These are phyloP conservation scores for Nothopassalora personata DNA, from an alignment of 2,329 filamentous ascomycete genomes.

Conservation along the genomic window DNA sequence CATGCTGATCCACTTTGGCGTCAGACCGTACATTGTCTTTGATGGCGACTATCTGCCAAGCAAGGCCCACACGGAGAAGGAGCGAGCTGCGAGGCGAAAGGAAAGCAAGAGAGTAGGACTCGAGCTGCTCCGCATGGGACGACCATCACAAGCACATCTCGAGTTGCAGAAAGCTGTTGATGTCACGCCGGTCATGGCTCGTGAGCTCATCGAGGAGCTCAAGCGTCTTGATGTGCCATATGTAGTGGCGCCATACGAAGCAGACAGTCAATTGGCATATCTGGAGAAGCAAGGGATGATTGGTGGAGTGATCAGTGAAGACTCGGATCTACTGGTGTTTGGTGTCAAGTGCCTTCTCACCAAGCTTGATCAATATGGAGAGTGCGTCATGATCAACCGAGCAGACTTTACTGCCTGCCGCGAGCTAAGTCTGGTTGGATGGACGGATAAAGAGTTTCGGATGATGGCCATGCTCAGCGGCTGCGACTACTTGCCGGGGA, in stretches of 20 bases:
- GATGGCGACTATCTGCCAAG: constrained; percentile 93
- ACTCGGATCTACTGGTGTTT: constrained; percentile 93
- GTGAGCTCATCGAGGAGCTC: constrained; percentile 82
- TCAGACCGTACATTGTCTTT: constrained; percentile 93
- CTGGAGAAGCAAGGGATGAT: constrained; percentile 81
- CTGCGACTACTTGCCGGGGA: constrained; percentile 87
- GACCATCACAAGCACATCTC: constrained; percentile 69
- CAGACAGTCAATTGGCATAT: constrained; percentile 93
- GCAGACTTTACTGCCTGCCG: constrained; percentile 82
- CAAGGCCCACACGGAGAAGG: constrained; percentile 80
- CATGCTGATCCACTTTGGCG: constrained; percentile 89
- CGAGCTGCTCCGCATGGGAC: constrained; percentile 76
- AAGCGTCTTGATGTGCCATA: constrained; percentile 76
- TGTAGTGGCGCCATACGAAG: constrained; percentile 93
- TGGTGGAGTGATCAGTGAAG: constrained; percentile 85
- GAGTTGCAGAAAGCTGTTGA: constrained; percentile 95
- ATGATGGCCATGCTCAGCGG: constrained; percentile 95
- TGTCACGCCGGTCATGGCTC: constrained; percentile 92
- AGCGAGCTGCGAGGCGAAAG: constrained; percentile 67
- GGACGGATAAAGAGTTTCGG: constrained; percentile 86
- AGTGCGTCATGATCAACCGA: constrained; percentile 86
- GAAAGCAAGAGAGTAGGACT: constrained; percentile 71
- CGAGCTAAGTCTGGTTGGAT: constrained; percentile 83
- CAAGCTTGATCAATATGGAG: constrained; percentile 89
- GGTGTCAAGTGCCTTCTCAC: constrained; percentile 86